Base-by-base conservation (phyloP, 192 early-diverging fungal genomes). In the Entophlyctis luteolus region DNA sequence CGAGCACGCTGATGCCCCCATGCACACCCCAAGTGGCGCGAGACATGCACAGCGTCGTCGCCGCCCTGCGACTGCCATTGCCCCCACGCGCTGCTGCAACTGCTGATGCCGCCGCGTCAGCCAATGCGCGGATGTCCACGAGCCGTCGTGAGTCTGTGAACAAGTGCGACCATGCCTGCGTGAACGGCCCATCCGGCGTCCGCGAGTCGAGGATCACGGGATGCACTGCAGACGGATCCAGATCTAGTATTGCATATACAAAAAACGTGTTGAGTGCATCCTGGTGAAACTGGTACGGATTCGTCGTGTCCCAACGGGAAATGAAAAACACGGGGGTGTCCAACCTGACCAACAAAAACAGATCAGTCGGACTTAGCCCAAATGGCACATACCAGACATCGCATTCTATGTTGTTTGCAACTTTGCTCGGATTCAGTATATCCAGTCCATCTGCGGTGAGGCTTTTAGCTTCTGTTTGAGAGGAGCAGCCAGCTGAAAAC, bases 231-330 rank as follows among this genome's bases (percentile, higher is more conserved):
- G 27, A 14, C 25, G 68, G 8, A 37, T 62, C 23, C 1, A 70
- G 28, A 25, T 62, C 32, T 22, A 70, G 48, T 22, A 59, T 29
- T 14, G 68, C 48, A 36, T 70, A 70, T 20, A 62, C 68, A 5
- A 59, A 38, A 37, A 70, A 70, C 20, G 14, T 45, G 42, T 12
- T 16, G 42, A 45, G 14, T 45, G 14, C 14, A 16, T 20, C 14
- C 42, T 45, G 42, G 42, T 45, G 42, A n/a, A 12, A 45, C 20
- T 62, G 59, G 59, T 62, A 62, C 14, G 59, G 59, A 46, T 62
- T 62, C n/a, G 59, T 62, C n/a, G 59, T 62, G 28, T 62, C 59
- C 59, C 59, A 62, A 8, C 59, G 38, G 29, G 12, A 14, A 50
- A 50, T 20, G n/a, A 62, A 52, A 14, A 52, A 62, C 6, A 55